A percentile compares a stretch with the other conserved stretches of the same genome.
Evolutionary conservation across 495 filamentous ascomycete species (phyloP).

Genomic region (Choiromyces venosus): DNA sequence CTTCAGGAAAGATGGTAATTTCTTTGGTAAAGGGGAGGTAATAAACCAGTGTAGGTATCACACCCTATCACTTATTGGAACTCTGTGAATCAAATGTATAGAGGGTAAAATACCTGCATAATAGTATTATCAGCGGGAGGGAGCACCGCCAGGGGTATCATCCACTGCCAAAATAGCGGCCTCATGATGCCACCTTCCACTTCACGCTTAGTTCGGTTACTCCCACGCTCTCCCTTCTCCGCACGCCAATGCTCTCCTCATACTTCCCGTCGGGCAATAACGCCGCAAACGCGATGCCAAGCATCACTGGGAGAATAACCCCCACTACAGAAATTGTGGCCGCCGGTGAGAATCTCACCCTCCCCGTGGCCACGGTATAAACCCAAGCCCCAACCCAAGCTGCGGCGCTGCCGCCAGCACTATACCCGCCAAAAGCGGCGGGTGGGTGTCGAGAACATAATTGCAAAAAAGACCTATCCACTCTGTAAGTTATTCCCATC

Average conservation of each 20-base stretch:
- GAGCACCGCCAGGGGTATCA: constrained; percentile 23
- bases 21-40: constrained; percentile 17
- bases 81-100: not conserved
- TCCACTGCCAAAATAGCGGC: constrained; percentile 24
- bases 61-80: constrained; percentile 4
- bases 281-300: constrained; percentile 12
- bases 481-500: not conserved
- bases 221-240: constrained; percentile 5
- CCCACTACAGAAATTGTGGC: constrained; percentile 20
- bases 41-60: constrained; percentile 23
- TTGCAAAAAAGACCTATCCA: constrained; percentile 26
- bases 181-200: constrained; percentile 21
- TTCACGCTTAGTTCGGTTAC: constrained; percentile 10
- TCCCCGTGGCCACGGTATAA: constrained; percentile 21
- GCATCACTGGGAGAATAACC: constrained; percentile 8
- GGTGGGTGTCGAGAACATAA: constrained; percentile 25
- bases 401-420: constrained; percentile 16
- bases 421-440: constrained; percentile 21
- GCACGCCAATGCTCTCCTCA: not conserved
- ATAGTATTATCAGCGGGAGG: constrained; percentile 19
- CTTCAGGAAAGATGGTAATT: not conserved
- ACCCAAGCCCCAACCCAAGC: constrained; percentile 15
- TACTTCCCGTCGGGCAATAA: constrained; percentile 13
- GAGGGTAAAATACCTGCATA: constrained; percentile 12
- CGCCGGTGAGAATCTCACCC: not conserved